Evolutionary conservation across 225 moss, liverwort and hornwort species (phyloP), one percentile per base, ranked within the genome.

Genomic region (Anthoceros angustus): DNA sequence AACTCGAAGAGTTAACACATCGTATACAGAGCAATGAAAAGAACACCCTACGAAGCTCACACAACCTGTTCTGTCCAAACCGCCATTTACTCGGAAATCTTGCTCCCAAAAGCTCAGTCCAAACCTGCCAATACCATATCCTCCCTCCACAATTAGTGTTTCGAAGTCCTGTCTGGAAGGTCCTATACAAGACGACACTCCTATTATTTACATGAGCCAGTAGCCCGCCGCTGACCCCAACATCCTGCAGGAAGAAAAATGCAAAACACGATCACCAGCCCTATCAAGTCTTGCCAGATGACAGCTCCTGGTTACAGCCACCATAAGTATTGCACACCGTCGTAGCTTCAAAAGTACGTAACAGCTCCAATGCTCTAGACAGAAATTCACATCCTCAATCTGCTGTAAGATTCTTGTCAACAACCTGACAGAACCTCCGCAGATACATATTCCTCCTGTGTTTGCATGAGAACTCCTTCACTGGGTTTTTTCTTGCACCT

Each of bases 331-430:
- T 4, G 32, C 32, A 32, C 32, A 32, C 32, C 32, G 32, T 32
- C 32, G 45, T 46, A 55, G 55, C 55, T 23, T 55, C 5, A 55
- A 55, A 55, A 55, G 23, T 8, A 55, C 49, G 15, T 23, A 20
- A 9, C 55, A 15, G 10, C 55, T 55, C 55, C 55, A 55, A 55
- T 20, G 55, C 55, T 55, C 55, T 18, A 23, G 55, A 55, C 55
- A 7, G 18, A 55, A 20, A 55, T 18, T 55, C 55, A 55, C 55
- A 55, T 55, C 23, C 55, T 23, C 55, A 18, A 55, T 20, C 55
- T 55, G 55, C 55, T 55, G 7, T 18, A 55, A 55, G 55, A 55
- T 55, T 55, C 23, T 23, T 55, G 55, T 55, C 55, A 55, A 55
- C 18, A 55, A 23, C 55, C 55, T 20, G 55, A 55, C 55, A 32